These are phyloP conservation scores for Marasmius tenuissimus DNA, from an alignment of 1,284 basidiomycete species.

Conservation along the genomic window DNA sequence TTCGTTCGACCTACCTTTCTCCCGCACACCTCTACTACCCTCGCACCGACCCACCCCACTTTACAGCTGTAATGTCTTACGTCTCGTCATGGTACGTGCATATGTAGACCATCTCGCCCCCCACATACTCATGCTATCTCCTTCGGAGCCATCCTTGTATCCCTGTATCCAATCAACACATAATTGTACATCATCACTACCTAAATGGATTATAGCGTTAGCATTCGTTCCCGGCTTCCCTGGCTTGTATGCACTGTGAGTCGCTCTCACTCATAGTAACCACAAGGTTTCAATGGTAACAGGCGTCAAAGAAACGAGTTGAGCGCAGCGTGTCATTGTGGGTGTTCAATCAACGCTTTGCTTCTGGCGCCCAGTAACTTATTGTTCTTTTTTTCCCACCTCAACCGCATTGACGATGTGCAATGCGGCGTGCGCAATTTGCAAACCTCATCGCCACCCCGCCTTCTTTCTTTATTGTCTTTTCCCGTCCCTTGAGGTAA, in stretches of 20 bases:
- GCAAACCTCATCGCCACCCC: not conserved
- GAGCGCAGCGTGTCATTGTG: not conserved
- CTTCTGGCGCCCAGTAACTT: not conserved
- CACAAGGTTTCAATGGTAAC: not conserved
- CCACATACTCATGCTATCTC: not conserved
- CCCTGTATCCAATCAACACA: not conserved
- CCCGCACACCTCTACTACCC: not conserved
- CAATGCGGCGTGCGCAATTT: not conserved
- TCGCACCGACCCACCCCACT: not conserved
- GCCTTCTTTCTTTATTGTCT: not conserved
- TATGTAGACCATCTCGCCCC: not conserved
- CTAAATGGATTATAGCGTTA: not conserved
- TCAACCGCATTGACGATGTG: not conserved
- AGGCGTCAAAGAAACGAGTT: not conserved
- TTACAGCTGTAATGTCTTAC: too few species aligned
- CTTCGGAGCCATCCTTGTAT: not conserved
- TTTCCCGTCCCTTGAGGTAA: not conserved
- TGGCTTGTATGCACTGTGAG: not conserved
- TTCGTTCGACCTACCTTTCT: not conserved
- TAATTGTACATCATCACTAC: too few species aligned
- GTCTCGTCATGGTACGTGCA: not conserved
- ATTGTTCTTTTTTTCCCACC: not conserved
- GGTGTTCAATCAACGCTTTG: not conserved
- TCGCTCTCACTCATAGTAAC: not conserved
- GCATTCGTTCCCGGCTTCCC: not conserved